Percentiles rank a stretch among this genome's conserved stretches.
These are phyloP conservation scores for Lunasporangiospora selenospora DNA, from an alignment of 192 early-diverging fungal genomes.

Conservation along the genomic window DNA sequence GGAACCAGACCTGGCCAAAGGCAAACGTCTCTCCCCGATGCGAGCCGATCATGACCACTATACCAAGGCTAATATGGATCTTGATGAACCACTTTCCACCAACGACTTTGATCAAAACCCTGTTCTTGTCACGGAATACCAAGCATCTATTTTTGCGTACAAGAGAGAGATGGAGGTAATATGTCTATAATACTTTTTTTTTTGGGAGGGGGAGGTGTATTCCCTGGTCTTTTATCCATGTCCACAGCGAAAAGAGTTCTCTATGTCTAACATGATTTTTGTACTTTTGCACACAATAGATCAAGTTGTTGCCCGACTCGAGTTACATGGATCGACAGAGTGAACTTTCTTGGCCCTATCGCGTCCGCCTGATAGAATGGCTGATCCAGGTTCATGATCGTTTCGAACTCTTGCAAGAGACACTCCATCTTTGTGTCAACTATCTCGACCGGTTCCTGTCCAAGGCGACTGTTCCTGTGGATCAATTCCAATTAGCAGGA, in stretches of 20 bases:
- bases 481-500: slow-evolving; percentile 65
- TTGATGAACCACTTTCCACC: slow-evolving; percentile 1
- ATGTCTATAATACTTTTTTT: too few relatives aligned
- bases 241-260: background rate
- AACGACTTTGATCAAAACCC: slow-evolving; percentile 36
- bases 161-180: slow-evolving; percentile 66
- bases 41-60: too few relatives aligned
- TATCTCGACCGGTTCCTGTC: slow-evolving; percentile 68
- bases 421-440: slow-evolving; percentile 62
- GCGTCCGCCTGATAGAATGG: slow-evolving; percentile 64
- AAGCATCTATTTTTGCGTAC: slow-evolving; percentile 69
- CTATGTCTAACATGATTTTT: background rate
- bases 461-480: slow-evolving; percentile 45
- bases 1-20: too few relatives aligned
- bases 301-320: slow-evolving; percentile 55
- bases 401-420: slow-evolving; percentile 67
- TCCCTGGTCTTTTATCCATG: background rate
- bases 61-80: slow-evolving; percentile 11
- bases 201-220: background rate
- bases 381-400: slow-evolving; percentile 61
- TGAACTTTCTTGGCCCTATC: slow-evolving; percentile 56
- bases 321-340: slow-evolving; percentile 57
- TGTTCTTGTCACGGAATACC: slow-evolving; percentile 62
- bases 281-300: slow-evolving; percentile 12
- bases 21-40: too few relatives aligned